Base-by-base conservation (phyloP, 1,284 basidiomycete species). In the Inonotus obliquus region DNA sequence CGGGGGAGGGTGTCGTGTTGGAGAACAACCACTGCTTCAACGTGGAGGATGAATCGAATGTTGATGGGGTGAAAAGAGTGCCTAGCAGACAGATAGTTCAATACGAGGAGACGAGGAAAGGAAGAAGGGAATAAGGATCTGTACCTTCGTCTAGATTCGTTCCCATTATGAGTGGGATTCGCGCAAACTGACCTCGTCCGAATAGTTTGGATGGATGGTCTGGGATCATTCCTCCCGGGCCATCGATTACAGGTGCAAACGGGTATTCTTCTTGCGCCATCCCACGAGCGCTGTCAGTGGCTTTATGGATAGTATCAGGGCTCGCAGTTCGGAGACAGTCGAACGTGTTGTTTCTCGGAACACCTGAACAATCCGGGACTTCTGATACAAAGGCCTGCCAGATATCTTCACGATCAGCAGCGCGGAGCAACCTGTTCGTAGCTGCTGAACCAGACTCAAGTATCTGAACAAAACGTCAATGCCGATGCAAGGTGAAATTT, bases 121-220 rank as follows among this genome's bases (percentile, higher is more conserved):
- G n/a, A n/a, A n/a, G n/a, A n/a, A n/a, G n/a, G n/a, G 35, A 5
- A 35, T 6, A 23, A 1, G 9, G 14, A 6, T 21, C 29, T 66
- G 19, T 45, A 79, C 81, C 79, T 71, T 82, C 80, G 61, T 82
- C 80, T 4, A 77, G 68, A 63, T 76, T 76, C 1, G 79, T 79
- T 5, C 81, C 80, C 19, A 77, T 71, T 41, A 83, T 81, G 63
- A 80, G 79, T 2, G 81, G 80, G 2, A 82, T 51, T 5, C 69
- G 66, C 2, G 77, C 72, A 63, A 79, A 81, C 7, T 70, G 63
- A 0, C 77, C 76, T 27, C 60, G 60, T 0, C 68, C 55, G 13
- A 75, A 71, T 14, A 80, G 62, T 17, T 61, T 67, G 1, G 78
- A 80, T 1, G 78, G 72, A 7, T 76, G 62, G 21, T 78, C 78